A percentile compares a stretch with the other conserved stretches of the same genome.
These are phyloP conservation scores for Emericellopsis cladophorae DNA, from an alignment of 2,329 filamentous ascomycete genomes.

Conservation along the genomic window DNA sequence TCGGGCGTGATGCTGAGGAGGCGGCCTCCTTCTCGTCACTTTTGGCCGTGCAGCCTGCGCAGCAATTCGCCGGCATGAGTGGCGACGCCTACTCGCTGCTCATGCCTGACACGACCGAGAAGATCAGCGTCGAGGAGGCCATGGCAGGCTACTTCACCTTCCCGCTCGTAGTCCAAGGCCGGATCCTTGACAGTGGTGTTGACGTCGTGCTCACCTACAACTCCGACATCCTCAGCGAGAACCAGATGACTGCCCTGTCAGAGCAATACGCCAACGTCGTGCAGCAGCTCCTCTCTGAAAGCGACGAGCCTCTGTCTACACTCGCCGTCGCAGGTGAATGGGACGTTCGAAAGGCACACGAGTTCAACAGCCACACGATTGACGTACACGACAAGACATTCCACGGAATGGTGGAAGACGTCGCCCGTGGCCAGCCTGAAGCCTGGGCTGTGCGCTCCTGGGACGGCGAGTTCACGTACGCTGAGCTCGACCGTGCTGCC, in stretches of 20 bases:
- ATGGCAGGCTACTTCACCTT: not conserved
- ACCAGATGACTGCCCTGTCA: not conserved
- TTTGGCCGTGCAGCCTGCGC: slow-evolving; percentile 6
- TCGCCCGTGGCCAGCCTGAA: slow-evolving; percentile 8
- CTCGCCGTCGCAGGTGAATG: not conserved
- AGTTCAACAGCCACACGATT: not conserved
- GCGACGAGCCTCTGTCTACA: not conserved
- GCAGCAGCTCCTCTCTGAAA: not conserved
- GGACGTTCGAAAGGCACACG: not conserved
- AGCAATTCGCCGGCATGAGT: not conserved
- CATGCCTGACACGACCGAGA: not conserved
- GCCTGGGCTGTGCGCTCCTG: slow-evolving; percentile 25
- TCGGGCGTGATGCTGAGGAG: slow-evolving; percentile 5
- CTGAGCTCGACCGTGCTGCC: not conserved
- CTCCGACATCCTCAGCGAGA: not conserved
- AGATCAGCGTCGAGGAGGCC: not conserved
- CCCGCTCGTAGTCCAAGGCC: not conserved
- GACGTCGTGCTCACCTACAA: not conserved
- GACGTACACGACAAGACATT: not conserved
- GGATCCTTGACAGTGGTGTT: not conserved
- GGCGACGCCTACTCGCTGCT: not conserved
- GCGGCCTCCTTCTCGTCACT: slow-evolving; percentile 9
- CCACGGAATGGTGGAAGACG: not conserved
- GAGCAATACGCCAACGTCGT: not conserved
- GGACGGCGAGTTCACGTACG: slow-evolving; percentile 5